Percentiles rank a stretch among this genome's conserved stretches.
Evolutionary conservation across 768 basidiomycete genomes (phyloP).

Genomic region (Russula compacta): DNA sequence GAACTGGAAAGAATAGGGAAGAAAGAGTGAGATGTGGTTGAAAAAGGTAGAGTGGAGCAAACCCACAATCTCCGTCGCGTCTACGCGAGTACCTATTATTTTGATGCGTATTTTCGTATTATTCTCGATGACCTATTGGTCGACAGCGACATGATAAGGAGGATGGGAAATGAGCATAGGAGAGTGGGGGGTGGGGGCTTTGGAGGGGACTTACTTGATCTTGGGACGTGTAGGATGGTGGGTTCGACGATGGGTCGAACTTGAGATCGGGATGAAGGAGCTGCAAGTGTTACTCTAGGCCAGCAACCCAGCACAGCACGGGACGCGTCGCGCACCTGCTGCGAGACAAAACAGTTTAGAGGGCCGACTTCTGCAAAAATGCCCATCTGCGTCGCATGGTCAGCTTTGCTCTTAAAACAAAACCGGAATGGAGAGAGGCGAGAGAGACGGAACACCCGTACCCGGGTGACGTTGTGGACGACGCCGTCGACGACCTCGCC

Average conservation of each 20-base stretch:
- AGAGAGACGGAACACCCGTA: constrained; percentile 30
- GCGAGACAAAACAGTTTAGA: constrained; percentile 87
- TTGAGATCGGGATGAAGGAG: constrained; percentile 90
- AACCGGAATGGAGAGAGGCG: no score
- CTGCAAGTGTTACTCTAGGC: constrained; percentile 36
- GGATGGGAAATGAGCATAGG: not conserved
- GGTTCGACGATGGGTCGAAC: constrained; percentile 94
- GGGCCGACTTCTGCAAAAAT: constrained; percentile 98
- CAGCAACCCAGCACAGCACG: no score
- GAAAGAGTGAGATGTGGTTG: not conserved
- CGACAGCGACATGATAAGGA: not conserved
- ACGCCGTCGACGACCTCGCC: constrained; percentile 97
- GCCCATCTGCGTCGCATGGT: constrained; percentile 63
- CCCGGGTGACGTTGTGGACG: constrained; percentile 93
- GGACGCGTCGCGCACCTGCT: constrained; percentile 54
- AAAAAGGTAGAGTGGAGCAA: not conserved
- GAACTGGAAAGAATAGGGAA: constrained; percentile 44
- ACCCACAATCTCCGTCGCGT: constrained; percentile 94
- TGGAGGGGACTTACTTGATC: constrained; percentile 51
- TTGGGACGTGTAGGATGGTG: constrained; percentile 91
- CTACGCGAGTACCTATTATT: constrained; percentile 96
- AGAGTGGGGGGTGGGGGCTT: no score
- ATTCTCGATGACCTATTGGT: constrained; percentile 76
- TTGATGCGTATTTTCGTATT: constrained; percentile 88
- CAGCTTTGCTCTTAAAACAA: no score